These are phyloP conservation scores for Rehmannia glutinosa DNA, from an alignment of 257 asterid species.

Conservation along the genomic window DNA sequence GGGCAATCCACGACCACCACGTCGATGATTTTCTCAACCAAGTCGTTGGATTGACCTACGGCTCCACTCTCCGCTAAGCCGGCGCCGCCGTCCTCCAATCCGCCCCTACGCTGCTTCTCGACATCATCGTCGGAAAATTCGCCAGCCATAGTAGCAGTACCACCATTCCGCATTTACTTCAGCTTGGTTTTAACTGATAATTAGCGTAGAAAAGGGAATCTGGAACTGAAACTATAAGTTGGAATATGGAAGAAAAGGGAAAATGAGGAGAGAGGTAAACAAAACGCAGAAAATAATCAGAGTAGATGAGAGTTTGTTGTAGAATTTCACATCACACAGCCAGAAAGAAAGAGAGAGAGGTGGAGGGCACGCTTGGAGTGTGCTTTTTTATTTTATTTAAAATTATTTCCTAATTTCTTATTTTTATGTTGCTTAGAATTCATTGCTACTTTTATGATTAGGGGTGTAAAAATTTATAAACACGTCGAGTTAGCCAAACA, in stretches of 20 bases:
- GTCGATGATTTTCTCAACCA: slow-evolving; percentile 26
- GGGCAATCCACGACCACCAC: slow-evolving; percentile 34
- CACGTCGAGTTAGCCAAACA: no score
- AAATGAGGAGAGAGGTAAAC: neutral
- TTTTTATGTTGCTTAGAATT: slow-evolving; percentile 11
- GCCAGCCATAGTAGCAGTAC: slow-evolving; percentile 15
- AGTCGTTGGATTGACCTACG: slow-evolving; percentile 22
- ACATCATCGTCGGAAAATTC: slow-evolving; percentile 22
- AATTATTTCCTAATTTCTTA: neutral
- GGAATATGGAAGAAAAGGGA: neutral
- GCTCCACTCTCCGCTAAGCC: neutral
- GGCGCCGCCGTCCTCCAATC: slow-evolving; percentile 6
- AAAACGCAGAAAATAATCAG: slow-evolving; percentile 1
- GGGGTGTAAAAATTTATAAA: no score
- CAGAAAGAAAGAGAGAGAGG: no score
- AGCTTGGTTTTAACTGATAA: neutral
- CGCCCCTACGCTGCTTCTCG: slow-evolving; percentile 22
- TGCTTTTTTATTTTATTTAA: neutral
- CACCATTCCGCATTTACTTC: slow-evolving; percentile 30
- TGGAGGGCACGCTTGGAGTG: neutral
- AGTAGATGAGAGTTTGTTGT: slow-evolving; percentile 32
- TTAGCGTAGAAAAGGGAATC: neutral
- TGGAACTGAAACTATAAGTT: neutral
- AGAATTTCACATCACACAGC: slow-evolving; percentile 14
- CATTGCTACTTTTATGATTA: neutral